Evolutionary conservation across 108 stramenopile species (phyloP).

Genomic region (Seminavis robusta): DNA sequence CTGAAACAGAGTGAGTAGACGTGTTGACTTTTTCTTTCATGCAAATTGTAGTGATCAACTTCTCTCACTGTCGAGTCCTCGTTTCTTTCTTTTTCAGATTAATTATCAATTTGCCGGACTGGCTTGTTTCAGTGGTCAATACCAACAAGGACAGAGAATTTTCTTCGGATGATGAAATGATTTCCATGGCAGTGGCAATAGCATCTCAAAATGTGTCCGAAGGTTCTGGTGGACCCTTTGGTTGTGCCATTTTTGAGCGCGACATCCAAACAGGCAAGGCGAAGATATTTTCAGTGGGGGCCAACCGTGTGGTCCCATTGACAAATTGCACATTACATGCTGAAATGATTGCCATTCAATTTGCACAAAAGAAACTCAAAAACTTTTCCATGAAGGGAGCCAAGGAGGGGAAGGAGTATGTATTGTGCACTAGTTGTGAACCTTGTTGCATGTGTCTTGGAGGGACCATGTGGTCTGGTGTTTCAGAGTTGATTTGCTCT

Average conservation of each 20-base stretch:
- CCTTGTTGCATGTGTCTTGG: constrained; percentile 87
- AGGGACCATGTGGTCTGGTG: constrained; percentile 82
- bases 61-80: too few species aligned
- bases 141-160: constrained; percentile 45
- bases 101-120: constrained; percentile 61
- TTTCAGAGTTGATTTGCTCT: constrained; percentile 66
- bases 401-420: constrained; percentile 37
- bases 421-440: constrained; percentile 79
- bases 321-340: constrained; percentile 81
- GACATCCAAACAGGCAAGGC: constrained; percentile 33
- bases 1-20: too few species aligned
- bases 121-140: constrained; percentile 39
- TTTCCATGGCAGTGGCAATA: constrained; percentile 72
- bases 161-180: constrained; percentile 72
- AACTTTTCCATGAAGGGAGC: constrained; percentile 47
- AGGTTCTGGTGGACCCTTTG: constrained; percentile 82
- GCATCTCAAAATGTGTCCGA: constrained; percentile 59
- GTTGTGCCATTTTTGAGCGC: constrained; percentile 72
- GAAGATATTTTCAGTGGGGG: constrained; percentile 59
- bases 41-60: too few species aligned
- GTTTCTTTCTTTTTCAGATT: too few species aligned
- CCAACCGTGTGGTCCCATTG: constrained; percentile 75
- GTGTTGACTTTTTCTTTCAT: too few species aligned
- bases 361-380: constrained; percentile 62
- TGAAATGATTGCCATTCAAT: constrained; percentile 84